phyloP scores from a whole-genome alignment of 805 yeast genomes.

The Myxozyma neotropica region DNA sequence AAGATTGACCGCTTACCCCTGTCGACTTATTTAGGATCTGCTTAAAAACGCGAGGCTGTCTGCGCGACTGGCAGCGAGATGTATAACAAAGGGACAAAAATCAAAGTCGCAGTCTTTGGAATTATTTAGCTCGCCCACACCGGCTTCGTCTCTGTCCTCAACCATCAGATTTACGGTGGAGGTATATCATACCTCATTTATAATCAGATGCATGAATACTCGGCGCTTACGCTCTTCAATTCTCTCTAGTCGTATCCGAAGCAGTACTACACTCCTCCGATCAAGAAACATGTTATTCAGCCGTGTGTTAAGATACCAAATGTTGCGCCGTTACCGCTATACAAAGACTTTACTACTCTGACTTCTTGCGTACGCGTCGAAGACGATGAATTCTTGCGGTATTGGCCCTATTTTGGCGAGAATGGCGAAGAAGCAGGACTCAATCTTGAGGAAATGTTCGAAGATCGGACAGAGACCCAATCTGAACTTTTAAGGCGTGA shows the following conservation, averaged over 20 bases:
- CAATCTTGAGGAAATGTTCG: conserved; percentile 29
- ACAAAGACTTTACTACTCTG: conserved; percentile 29
- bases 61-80: neutral
- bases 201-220: neutral
- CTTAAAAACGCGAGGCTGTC: conserved; percentile 1
- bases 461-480: conserved; percentile 27
- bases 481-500: conserved; percentile 19
- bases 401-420: conserved; percentile 32
- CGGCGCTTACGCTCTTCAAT: neutral
- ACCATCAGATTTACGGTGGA: conserved; percentile 16
- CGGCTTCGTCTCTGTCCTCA: neutral
- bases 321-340: conserved; percentile 22
- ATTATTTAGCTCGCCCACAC: neutral
- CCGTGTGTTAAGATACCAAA: neutral
- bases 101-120: neutral
- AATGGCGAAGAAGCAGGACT: conserved; percentile 32
- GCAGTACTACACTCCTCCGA: conserved; percentile 11
- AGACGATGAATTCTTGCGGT: conserved; percentile 28
- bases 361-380: conserved; percentile 25
- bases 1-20: too few relatives aligned
- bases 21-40: conserved; percentile 10
- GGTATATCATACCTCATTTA: neutral
- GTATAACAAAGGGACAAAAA: neutral
- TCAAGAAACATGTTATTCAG: conserved; percentile 3
- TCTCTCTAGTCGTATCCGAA: conserved; percentile 7